Percentiles rank a stretch among this genome's conserved stretches.
These are phyloP conservation scores for Blastobotrys robertii DNA, from an alignment of 805 yeast species.

Conservation along the genomic window DNA sequence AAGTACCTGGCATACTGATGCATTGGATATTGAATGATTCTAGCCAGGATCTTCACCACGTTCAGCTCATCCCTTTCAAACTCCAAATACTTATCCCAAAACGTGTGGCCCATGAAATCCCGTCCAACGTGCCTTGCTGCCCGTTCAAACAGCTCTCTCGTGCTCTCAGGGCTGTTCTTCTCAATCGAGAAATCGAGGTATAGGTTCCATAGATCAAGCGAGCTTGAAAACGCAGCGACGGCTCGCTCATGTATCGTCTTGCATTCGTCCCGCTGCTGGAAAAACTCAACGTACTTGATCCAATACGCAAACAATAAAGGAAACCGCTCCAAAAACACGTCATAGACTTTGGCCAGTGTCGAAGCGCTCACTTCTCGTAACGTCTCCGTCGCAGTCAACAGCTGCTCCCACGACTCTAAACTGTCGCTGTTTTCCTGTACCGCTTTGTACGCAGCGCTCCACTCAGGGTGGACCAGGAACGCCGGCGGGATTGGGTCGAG, in stretches of 20 bases:
- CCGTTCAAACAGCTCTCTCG: slow-evolving; percentile 30
- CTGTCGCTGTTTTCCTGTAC: slow-evolving; percentile 10
- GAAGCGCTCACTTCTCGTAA: neutral
- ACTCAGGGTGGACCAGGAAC: slow-evolving; percentile 1
- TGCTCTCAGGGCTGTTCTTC: slow-evolving; percentile 9
- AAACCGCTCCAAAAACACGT: slow-evolving; percentile 24
- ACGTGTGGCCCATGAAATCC: slow-evolving; percentile 63
- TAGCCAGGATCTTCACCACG: slow-evolving; percentile 27
- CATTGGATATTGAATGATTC: slow-evolving; percentile 44
- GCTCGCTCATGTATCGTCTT: slow-evolving; percentile 26
- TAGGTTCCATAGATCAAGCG: slow-evolving; percentile 25
- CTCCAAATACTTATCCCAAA: slow-evolving; percentile 74
- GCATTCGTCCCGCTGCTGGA: slow-evolving; percentile 7
- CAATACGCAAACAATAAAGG: slow-evolving; percentile 36
- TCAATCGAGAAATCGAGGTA: slow-evolving; percentile 17
- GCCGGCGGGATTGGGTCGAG: neutral
- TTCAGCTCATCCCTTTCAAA: slow-evolving; percentile 44
- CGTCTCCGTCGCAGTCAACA: neutral
- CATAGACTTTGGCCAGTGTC: slow-evolving; percentile 13
- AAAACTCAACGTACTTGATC: slow-evolving; percentile 30
- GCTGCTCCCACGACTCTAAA: slow-evolving; percentile 12
- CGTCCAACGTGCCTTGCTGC: slow-evolving; percentile 49
- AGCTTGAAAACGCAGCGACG: slow-evolving; percentile 26
- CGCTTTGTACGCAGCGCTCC: slow-evolving; percentile 11
- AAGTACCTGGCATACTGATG: slow-evolving; percentile 82